Base-by-base conservation (phyloP, 495 filamentous ascomycete species). In the Hypoxylon cercidicola region DNA sequence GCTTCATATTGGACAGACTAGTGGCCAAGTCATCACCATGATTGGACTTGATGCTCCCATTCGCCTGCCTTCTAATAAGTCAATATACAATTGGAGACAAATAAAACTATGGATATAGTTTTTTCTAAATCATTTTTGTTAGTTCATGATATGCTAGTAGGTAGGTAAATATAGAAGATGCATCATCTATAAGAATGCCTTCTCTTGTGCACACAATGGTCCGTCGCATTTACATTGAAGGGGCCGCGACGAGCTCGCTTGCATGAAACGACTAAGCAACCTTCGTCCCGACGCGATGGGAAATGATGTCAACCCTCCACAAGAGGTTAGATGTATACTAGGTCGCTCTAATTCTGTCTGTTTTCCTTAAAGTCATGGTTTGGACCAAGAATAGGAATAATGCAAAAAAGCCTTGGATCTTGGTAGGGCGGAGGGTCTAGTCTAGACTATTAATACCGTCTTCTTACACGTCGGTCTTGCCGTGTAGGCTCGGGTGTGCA, bases 251-350 rank as follows among this genome's bases (percentile, higher is more conserved):
- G 44, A 41, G 21, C 25, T 53, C 28, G 23, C 55, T 60, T 60
- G 65, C 60, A 68, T 68, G 55, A 68, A 63, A 63, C 55, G 30
- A 56, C 60, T 43, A 64, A 63, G 60, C 44, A 52, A 53, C 18
- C 32, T 45, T 32, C 45, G 32, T 55, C 32, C 60, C 60, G 57
- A 35, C 60, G 55, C 37, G 50, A 56, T 10, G 39, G 45, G 62
- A 48, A 48, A 68, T 64, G 65, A 68, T 68, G 65, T 60, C 65
- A 68, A 64, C n/a, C 50, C 49, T 40, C 54, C 55, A 51, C 54
- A 62, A 59, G 30, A 18, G 34, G 57, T 47, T 62, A 61, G 57
- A 34, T 60, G 23, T 21, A n/a, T 32, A 11, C 3, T 4, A 32
- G 30, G 30, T 4, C 30, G 5, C 8, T 7, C 9, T 32, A 32